phyloP scores from a whole-genome alignment of 139 green algal genomes.

The Picochlorum sp. region DNA sequence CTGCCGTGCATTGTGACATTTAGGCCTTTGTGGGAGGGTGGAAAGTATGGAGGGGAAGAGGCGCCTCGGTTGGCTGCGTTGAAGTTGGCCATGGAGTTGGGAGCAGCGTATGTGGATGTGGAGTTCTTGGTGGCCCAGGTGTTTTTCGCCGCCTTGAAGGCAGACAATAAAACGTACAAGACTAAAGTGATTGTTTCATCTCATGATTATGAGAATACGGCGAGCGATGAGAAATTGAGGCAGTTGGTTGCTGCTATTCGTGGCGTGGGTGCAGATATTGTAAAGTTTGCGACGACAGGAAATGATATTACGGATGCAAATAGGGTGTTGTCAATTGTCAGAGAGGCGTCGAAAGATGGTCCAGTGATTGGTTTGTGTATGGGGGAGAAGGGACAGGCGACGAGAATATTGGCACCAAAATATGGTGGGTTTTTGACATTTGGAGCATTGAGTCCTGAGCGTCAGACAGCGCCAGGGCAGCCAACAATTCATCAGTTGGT shows the following conservation, averaged over 20 bases:
- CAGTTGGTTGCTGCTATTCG: slow-evolving; percentile 46
- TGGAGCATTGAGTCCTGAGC: slow-evolving; percentile 63
- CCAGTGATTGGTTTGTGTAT: slow-evolving; percentile 87
- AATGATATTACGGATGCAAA: slow-evolving; percentile 67
- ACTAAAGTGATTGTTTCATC: slow-evolving; percentile 86
- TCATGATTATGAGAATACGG: slow-evolving; percentile 84
- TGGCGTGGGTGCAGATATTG: slow-evolving; percentile 70
- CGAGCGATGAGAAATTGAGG: slow-evolving; percentile 50
- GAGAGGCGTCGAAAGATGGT: slow-evolving; percentile 27
- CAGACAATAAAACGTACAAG: slow-evolving; percentile 11
- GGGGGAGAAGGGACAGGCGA: slow-evolving; percentile 78
- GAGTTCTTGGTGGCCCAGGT: slow-evolving; percentile 68
- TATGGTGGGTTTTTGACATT: slow-evolving; percentile 93
- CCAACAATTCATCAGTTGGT: slow-evolving; percentile 38
- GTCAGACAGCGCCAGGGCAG: slow-evolving; percentile 30
- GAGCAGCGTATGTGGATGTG: slow-evolving; percentile 84
- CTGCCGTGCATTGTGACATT: slow-evolving; percentile 78
- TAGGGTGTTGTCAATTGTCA: slow-evolving; percentile 64
- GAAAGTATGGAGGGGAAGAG: slow-evolving; percentile 78
- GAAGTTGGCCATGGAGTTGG: slow-evolving; percentile 55
- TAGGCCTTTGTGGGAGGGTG: slow-evolving; percentile 83
- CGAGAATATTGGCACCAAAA: slow-evolving; percentile 85
- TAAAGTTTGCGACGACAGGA: slow-evolving; percentile 88
- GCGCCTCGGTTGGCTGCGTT: slow-evolving; percentile 55
- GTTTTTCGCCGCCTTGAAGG: slow-evolving; percentile 54